These are phyloP conservation scores for Leucocoprinus sp. DNA, from an alignment of 768 basidiomycete species.

Conservation along the genomic window DNA sequence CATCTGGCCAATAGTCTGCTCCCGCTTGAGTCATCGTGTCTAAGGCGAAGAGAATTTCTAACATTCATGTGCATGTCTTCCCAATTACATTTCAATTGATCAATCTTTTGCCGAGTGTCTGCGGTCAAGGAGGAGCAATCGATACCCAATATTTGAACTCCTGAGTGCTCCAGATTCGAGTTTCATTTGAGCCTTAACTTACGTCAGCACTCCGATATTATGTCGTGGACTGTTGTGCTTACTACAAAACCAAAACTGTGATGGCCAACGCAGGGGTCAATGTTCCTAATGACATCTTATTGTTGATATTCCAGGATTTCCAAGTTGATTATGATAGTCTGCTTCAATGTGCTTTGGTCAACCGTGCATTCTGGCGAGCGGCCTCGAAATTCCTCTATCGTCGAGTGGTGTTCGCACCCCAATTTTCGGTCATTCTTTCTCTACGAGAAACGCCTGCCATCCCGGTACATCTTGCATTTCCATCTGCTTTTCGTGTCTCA, in stretches of 20 bases:
- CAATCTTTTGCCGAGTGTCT: too few species aligned
- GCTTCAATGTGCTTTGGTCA: slow-evolving; percentile 35
- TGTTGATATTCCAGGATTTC: slow-evolving; percentile 25
- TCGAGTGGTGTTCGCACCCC: slow-evolving; percentile 34
- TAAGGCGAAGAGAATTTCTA: neutral
- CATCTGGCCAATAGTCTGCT: neutral
- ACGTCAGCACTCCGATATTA: slow-evolving; percentile 3
- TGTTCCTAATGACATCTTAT: slow-evolving; percentile 28
- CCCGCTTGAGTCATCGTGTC: neutral
- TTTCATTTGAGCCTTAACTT: neutral
- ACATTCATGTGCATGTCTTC: neutral
- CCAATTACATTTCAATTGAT: too few species aligned
- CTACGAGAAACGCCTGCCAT: slow-evolving; percentile 22
- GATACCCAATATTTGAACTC: neutral
- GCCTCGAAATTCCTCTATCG: slow-evolving; percentile 40
- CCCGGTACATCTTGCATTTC: neutral
- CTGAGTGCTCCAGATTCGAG: neutral
- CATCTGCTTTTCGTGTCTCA: neutral
- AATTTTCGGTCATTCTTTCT: slow-evolving; percentile 21
- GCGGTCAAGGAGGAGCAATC: too few species aligned
- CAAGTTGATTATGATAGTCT: slow-evolving; percentile 28
- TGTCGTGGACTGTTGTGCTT: neutral
- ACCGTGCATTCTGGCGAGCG: slow-evolving; percentile 34
- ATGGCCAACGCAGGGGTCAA: slow-evolving; percentile 4
- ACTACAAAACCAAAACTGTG: neutral